Conservation (phyloP, 2,329 filamentous ascomycete species). For the Fusarium fujikuroi region DNA sequence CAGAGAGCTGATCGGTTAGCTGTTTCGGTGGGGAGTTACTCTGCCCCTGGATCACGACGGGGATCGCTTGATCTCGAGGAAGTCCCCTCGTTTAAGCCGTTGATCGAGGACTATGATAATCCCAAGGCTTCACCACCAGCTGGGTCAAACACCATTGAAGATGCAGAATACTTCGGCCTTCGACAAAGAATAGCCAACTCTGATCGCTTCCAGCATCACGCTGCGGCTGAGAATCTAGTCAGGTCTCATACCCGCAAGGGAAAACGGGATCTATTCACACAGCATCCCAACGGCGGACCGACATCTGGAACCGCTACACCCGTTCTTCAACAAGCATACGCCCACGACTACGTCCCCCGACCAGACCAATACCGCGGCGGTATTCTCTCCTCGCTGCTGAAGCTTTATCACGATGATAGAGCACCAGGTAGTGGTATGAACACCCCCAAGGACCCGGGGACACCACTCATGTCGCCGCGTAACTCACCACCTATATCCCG, state of each 20-base stretch:
- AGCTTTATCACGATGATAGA: conserved; percentile 69
- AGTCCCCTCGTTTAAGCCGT: conserved; percentile 46
- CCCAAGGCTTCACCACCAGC: conserved; percentile 37
- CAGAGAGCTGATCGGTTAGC: conserved; percentile 54
- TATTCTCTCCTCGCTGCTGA: conserved; percentile 77
- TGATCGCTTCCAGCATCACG: conserved; percentile 40
- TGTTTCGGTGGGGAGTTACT: conserved; percentile 53
- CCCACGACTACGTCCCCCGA: conserved; percentile 68
- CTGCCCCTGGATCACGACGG: conserved; percentile 51
- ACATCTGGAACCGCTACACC: conserved; percentile 54
- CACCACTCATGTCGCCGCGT: conserved; percentile 55
- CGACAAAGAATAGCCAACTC: conserved; percentile 36
- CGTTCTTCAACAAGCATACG: conserved; percentile 60
- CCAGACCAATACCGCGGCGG: conserved; percentile 78
- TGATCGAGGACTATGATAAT: conserved; percentile 46
- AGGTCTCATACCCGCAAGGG: conserved; percentile 48
- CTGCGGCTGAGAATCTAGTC: conserved; percentile 50
- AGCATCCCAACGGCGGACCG: conserved; percentile 39
- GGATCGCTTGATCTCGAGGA: conserved; percentile 49
- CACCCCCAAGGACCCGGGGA: conserved; percentile 54
- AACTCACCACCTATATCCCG: conserved; percentile 55
- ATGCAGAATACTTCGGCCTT: conserved; percentile 38
- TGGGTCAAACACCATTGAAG: conserved; percentile 25
- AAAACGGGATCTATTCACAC: conserved; percentile 48
- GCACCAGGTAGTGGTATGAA: conserved; percentile 53